phyloP scores from a whole-genome alignment of 352 stramenopile genomes.

The Saprolegnia diclina region DNA sequence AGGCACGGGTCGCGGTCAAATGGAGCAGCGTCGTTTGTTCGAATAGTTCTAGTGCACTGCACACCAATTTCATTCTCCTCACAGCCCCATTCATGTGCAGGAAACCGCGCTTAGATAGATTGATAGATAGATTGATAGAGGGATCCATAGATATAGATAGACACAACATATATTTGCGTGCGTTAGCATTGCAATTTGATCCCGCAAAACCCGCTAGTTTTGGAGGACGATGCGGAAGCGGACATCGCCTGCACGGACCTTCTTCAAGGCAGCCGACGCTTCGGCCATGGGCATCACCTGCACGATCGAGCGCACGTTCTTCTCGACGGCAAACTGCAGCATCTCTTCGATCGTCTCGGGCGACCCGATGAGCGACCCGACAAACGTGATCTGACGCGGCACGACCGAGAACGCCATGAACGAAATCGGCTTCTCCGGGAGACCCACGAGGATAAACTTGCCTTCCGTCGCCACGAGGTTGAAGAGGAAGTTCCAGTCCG shows the following conservation, averaged over 20 bases:
- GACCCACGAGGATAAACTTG: constrained; percentile 62
- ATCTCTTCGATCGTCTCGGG: constrained; percentile 67
- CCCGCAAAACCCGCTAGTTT: not conserved
- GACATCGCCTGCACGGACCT: constrained; percentile 37
- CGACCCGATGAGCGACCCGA: constrained; percentile 55
- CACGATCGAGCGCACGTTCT: constrained; percentile 58
- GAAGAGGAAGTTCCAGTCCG: constrained; percentile 47
- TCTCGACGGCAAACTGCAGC: constrained; percentile 71
- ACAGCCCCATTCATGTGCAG: too few relatives aligned
- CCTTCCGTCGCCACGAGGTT: constrained; percentile 57
- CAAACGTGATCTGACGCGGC: constrained; percentile 36
- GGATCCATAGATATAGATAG: too few relatives aligned
- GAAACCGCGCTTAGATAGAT: too few relatives aligned
- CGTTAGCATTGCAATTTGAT: too few relatives aligned
- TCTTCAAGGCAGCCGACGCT: constrained; percentile 38
- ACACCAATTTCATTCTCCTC: too few relatives aligned
- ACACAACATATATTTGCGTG: too few relatives aligned
- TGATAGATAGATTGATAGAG: too few relatives aligned
- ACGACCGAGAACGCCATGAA: constrained; percentile 47
- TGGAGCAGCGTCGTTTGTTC: too few relatives aligned
- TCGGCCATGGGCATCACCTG: constrained; percentile 44
- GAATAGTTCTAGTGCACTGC: too few relatives aligned
- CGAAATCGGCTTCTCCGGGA: constrained; percentile 51
- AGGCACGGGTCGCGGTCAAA: too few relatives aligned
- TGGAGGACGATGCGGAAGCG: constrained; percentile 40